Base-by-base conservation (phyloP, 2,329 filamentous ascomycete genomes). In the Aphanocladium album region DNA sequence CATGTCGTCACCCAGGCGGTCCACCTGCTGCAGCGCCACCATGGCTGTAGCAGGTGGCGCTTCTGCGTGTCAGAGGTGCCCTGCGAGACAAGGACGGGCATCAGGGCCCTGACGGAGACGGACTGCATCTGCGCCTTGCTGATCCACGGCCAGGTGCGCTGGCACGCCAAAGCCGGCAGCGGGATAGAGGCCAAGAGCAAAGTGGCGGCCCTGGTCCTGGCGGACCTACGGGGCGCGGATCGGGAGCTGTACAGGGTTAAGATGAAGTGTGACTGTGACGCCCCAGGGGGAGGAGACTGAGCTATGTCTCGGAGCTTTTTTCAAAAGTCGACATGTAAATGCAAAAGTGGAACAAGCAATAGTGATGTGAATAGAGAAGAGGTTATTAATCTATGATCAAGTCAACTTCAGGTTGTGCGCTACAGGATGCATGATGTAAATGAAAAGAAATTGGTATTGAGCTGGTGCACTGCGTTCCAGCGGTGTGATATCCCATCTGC, bases 1-100 rank as follows among this genome's bases (percentile, higher is more conserved):
- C 93, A 98, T 66, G 93, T 93, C 0, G 88, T 90, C 4, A 96
- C 90, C 0, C 84, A 84, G 46, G 79, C 96, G 0, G 78, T 84
- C 45, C 84, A 85, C 49, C 78, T 84, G 62, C 77, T 97, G 62
- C 78, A 83, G 9, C 78, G 80, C 12, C 80, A 84, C 12, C 87
- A 91, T 62, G 83, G 80, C 30, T 97, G 93, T 72, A 75, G 61
- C 2, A 71, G 78, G 57, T 85, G 82, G 79, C 79, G 85, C 9
- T 71, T 88, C 53, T 77, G 83, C 64, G 76, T 79, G 12, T 76
- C 79, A 43, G 73, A 80, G 17, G 77, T 77, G 63, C 70, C 70
- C 16, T 70, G 67, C 30, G 62, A 64, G 5, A 70, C 77, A 1
- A 80, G 83, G 60, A 72, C 78, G 17, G 77, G 76, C 12, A 71